Percentiles rank a stretch among this genome's conserved stretches.
phyloP scores from a whole-genome alignment of 495 filamentous ascomycete genomes.

The Trichodelitschia bisporula region DNA sequence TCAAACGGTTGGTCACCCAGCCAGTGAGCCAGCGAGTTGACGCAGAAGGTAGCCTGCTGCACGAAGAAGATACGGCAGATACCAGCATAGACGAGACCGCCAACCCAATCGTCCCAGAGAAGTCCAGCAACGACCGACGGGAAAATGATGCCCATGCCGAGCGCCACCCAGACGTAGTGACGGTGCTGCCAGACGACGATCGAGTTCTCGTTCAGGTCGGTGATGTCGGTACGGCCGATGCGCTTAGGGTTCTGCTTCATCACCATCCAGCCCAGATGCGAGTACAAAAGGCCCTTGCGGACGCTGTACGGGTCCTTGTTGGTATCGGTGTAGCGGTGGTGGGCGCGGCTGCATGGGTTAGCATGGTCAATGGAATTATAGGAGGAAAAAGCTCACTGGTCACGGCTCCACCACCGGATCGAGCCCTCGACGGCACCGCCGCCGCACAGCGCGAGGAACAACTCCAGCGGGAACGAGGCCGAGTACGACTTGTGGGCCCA shows the following conservation, averaged over 20 bases:
- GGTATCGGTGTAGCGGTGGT: conserved; percentile 98
- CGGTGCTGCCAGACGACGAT: conserved; percentile 90
- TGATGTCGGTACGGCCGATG: conserved; percentile 80
- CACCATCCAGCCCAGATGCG: conserved; percentile 60
- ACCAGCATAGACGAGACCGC: conserved; percentile 84
- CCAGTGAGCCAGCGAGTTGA: conserved; percentile 98
- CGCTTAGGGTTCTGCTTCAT: conserved; percentile 26
- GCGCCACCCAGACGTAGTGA: conserved; percentile 73
- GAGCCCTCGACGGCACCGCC: conserved; percentile 92
- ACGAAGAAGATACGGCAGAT: conserved; percentile 96
- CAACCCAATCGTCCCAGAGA: conserved; percentile 71
- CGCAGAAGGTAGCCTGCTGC: conserved; percentile 97
- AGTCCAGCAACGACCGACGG: conserved; percentile 68
- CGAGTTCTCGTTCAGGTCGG: conserved; percentile 83
- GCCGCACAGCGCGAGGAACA: conserved; percentile 79
- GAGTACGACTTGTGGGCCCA: conserved; percentile 78
- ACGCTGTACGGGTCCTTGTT: conserved; percentile 98
- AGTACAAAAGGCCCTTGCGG: conserved; percentile 92
- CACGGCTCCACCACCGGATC: conserved; percentile 90
- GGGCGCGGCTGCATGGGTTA: conserved; percentile 32
- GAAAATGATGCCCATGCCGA: conserved; percentile 69
- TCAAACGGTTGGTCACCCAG: conserved; percentile 98
- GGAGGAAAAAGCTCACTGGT: conserved; percentile 17
- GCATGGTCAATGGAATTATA: neutral
- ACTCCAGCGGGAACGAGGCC: conserved; percentile 62